These are phyloP conservation scores for Wickerhamomyces ciferrii DNA, from an alignment of 805 yeast genomes.

Conservation along the genomic window DNA sequence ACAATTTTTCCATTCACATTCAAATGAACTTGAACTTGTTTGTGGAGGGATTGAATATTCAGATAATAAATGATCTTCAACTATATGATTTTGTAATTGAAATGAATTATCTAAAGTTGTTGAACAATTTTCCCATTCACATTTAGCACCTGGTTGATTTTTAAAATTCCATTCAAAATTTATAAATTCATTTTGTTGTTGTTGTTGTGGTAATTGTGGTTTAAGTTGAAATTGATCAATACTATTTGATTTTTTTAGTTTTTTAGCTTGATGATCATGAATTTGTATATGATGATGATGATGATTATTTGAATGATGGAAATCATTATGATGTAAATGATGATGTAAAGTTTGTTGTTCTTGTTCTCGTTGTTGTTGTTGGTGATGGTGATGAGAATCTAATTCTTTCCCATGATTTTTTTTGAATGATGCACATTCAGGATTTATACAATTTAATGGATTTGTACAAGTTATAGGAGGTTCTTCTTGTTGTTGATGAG, in stretches of 20 bases:
- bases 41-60: conserved; percentile 13
- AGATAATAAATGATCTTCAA: conserved; percentile 39
- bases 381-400: neutral
- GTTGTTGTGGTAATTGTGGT: neutral
- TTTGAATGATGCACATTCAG: neutral
- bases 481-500: conserved; percentile 1
- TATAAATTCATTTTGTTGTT: conserved; percentile 4
- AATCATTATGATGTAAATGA: conserved; percentile 11
- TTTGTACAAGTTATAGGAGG: neutral
- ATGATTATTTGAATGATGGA: conserved; percentile 23
- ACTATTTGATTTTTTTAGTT: conserved; percentile 1
- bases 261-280: conserved; percentile 25
- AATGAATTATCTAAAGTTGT: conserved; percentile 32
- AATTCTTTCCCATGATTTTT: conserved; percentile 3
- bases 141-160: conserved; percentile 38
- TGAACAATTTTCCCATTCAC: conserved; percentile 70
- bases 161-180: conserved; percentile 25
- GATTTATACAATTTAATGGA: conserved; percentile 14
- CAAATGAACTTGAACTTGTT: conserved; percentile 4
- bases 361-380: conserved; percentile 6
- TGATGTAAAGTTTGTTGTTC: conserved; percentile 13
- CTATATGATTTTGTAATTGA: conserved; percentile 46
- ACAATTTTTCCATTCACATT: conserved; percentile 79
- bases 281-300: conserved; percentile 33
- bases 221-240: neutral